Percentiles rank a stretch among this genome's conserved stretches.
Evolutionary conservation across 2,329 filamentous ascomycete genomes (phyloP).

Genomic region (Aureobasidium sp.): DNA sequence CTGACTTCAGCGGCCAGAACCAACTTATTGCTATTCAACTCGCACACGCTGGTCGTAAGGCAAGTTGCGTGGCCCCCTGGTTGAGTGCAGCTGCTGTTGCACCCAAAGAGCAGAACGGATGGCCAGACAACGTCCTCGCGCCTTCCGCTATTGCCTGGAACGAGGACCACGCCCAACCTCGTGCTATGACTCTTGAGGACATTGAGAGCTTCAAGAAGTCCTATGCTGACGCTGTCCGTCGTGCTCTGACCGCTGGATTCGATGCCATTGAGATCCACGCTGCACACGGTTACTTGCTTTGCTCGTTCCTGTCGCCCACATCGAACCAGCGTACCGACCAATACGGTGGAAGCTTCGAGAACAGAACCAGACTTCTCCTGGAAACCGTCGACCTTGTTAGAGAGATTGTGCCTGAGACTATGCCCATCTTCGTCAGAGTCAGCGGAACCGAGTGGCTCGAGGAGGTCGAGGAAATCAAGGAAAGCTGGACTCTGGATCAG

Average conservation of each 20-base stretch:
- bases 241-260: conserved; percentile 50
- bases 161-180: conserved; percentile 51
- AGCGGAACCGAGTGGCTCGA: conserved; percentile 72
- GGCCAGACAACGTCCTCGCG: conserved; percentile 44
- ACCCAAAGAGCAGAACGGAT: conserved; percentile 39
- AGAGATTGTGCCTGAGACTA: conserved; percentile 52
- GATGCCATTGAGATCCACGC: conserved; percentile 75
- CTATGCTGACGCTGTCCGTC: conserved; percentile 54
- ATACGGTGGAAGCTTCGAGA: conserved; percentile 64
- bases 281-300: conserved; percentile 70
- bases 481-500: conserved; percentile 60
- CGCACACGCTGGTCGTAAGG: conserved; percentile 65
- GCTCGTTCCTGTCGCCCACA: conserved; percentile 59
- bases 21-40: conserved; percentile 74
- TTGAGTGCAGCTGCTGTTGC: conserved; percentile 48
- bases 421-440: conserved; percentile 66
- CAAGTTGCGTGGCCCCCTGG: conserved; percentile 55
- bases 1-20: conserved; percentile 17
- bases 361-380: conserved; percentile 57
- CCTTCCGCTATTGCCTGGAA: conserved; percentile 55
- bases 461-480: conserved; percentile 42
- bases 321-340: conserved; percentile 60
- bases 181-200: conserved; percentile 58
- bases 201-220: conserved; percentile 56
- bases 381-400: conserved; percentile 59